Evolutionary conservation across 495 filamentous ascomycete species (phyloP), one percentile per base, ranked within the genome.

Genomic region (Podospora tetraspora): DNA sequence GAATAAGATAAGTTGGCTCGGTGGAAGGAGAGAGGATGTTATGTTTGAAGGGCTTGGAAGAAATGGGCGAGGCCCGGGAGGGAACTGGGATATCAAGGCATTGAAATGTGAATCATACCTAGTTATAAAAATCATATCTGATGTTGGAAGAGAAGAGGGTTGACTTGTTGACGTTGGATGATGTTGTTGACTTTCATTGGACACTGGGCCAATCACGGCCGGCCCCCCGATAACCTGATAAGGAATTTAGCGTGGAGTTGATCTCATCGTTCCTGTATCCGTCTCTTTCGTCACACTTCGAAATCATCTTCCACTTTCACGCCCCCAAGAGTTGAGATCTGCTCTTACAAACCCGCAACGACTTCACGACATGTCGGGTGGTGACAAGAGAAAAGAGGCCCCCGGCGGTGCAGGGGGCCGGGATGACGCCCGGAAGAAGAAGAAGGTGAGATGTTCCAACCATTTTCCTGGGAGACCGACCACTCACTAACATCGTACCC

Each of bases 361-460:
- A 8, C 21, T 24, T 13, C 2, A 62, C 25, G 67, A 16, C 22
- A 78, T 75, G 73, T 43, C 59, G 5, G 69, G 64, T 19, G 64
- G 66, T 59, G 66, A 65, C 30, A 78, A 78, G 63, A 65, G 76
- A 64, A 78, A 77, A 61, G 71, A 59, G 4, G 69, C 73, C 1
- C 76, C 76, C 23, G 68, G 65, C 30, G 69, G 62, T 13, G 70
- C 23, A 16, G 37, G 37, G 6, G 37, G 37, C 37, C 64, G 68
- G 57, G 69, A 67, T 24, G 34, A 65, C 19, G 64, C 29, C 3
- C 29, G 64, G 12, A 78, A 78, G 69, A 77, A 77, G 63, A 78
- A 78, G 67, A 77, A 74, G 75, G 76, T 74, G 72, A 21, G n/a
- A n/a, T 61, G 12, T 22, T 56, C 12, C 12, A 30, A 64, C 25